These are phyloP conservation scores for Podochytrium sp. DNA, from an alignment of 192 early-diverging fungal genomes.

Conservation along the genomic window DNA sequence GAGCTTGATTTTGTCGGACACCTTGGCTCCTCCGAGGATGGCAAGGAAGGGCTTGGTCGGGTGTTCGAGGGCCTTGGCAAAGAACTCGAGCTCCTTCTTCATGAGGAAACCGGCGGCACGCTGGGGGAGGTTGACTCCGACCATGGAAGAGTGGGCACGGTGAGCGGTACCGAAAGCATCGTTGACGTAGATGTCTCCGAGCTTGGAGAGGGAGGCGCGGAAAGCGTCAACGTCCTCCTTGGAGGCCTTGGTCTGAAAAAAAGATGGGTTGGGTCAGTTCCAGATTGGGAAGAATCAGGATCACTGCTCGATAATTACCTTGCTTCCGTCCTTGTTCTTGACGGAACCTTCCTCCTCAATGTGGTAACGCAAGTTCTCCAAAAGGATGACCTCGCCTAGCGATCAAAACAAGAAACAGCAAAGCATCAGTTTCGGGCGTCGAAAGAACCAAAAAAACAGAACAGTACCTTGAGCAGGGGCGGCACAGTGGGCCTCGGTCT, in stretches of 20 bases:
- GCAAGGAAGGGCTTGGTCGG: constrained; percentile 94
- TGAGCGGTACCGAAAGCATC: constrained; percentile 99
- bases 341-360: constrained; percentile 95
- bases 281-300: neutral
- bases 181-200: constrained; percentile 97
- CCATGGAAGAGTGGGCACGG: constrained; percentile 96
- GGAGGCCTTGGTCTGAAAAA: constrained; percentile 74
- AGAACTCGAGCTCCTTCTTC: constrained; percentile 99
- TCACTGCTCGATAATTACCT: constrained; percentile 40
- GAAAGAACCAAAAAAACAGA: neutral
- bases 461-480: constrained; percentile 55
- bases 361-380: constrained; percentile 99
- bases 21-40: constrained; percentile 97
- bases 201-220: constrained; percentile 87
- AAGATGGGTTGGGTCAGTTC: neutral
- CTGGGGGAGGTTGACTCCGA: constrained; percentile 88
- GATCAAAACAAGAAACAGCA: constrained; percentile 4
- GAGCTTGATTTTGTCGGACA: constrained; percentile 98
- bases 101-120: constrained; percentile 96
- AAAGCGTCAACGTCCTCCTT: constrained; percentile 81
- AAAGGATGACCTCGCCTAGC: constrained; percentile 81
- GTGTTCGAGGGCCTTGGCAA: constrained; percentile 93
- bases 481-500: constrained; percentile 79
- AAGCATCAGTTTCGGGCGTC: neutral
- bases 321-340: constrained; percentile 89